phyloP scores from a whole-genome alignment of 1,139 yeast species.

The Kazachstania sp. region DNA sequence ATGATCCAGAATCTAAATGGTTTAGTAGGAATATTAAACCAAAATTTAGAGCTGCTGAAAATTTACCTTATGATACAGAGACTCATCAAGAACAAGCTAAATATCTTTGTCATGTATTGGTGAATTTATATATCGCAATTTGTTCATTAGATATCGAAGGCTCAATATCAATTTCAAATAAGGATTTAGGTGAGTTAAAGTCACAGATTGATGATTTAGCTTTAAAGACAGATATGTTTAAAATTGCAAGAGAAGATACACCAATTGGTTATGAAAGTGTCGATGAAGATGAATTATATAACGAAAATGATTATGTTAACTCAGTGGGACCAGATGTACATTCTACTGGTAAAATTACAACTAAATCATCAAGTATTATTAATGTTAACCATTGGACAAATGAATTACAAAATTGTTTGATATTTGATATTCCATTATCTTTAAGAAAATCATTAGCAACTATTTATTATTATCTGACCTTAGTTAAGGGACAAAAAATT shows the following conservation, averaged over 20 bases:
- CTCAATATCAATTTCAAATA: conserved; percentile 55
- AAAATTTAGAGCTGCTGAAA: conserved; percentile 49
- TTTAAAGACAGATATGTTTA: conserved; percentile 44
- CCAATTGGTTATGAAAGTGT: conserved; percentile 37
- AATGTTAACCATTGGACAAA: conserved; percentile 83
- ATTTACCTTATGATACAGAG: conserved; percentile 74
- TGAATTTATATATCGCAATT: conserved; percentile 72
- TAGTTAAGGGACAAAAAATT: conserved; percentile 67
- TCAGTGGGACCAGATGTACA: conserved; percentile 41
- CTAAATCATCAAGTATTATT: conserved; percentile 65
- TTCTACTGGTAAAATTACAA: conserved; percentile 49
- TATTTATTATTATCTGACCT: conserved; percentile 64
- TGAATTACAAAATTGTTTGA: conserved; percentile 74
- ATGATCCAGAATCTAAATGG: conserved; percentile 48
- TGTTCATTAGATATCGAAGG: conserved; percentile 73
- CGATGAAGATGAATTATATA: conserved; percentile 37
- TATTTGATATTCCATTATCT: conserved; percentile 68
- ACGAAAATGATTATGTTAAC: conserved; percentile 35
- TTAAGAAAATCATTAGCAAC: conserved; percentile 55
- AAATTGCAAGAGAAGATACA: conserved; percentile 18
- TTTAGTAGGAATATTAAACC: conserved; percentile 46
- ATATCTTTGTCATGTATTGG: conserved; percentile 69
- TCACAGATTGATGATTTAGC: conserved; percentile 45
- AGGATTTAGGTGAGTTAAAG: conserved; percentile 41
- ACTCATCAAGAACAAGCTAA: conserved; percentile 59